Conservation (phyloP, 345 rosid genomes). For the Pistacia vera region DNA sequence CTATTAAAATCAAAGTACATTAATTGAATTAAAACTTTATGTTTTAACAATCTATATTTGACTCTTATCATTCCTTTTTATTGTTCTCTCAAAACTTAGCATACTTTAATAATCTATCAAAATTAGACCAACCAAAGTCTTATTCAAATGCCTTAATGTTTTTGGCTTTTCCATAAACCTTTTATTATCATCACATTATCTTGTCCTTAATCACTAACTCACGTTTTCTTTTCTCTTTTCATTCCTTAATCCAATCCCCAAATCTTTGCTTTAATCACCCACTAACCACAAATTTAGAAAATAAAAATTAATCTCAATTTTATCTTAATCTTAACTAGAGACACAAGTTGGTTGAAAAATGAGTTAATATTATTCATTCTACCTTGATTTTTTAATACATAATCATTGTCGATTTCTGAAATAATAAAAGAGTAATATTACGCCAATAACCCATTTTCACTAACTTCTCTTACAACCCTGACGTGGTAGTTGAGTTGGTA, state of each 20-base stretch:
- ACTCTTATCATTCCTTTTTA: too few species aligned
- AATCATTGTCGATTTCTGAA: background rate
- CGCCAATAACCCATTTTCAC: too few species aligned
- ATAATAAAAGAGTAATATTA: background rate
- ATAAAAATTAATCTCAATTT: too few species aligned
- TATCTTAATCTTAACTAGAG: background rate
- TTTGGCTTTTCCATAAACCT: constrained; percentile 23
- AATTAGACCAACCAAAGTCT: constrained; percentile 28
- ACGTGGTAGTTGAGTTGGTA: too few species aligned
- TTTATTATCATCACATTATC: constrained; percentile 21
- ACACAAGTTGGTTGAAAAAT: background rate
- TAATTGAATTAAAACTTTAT: background rate
- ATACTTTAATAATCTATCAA: too few species aligned
- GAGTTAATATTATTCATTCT: too few species aligned
- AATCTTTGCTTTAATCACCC: constrained; percentile 14
- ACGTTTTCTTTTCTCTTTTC: constrained; percentile 17
- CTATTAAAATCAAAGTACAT: too few species aligned
- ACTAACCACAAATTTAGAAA: background rate
- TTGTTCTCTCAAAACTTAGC: background rate
- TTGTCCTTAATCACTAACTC: constrained; percentile 34
- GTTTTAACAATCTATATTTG: background rate
- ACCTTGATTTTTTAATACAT: too few species aligned
- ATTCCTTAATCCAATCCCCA: constrained; percentile 19
- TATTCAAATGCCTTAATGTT: constrained; percentile 26
- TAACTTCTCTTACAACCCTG: too few species aligned